Evolutionary conservation across 805 yeast species (phyloP).

Genomic region (Monosporozyma aquatica): DNA sequence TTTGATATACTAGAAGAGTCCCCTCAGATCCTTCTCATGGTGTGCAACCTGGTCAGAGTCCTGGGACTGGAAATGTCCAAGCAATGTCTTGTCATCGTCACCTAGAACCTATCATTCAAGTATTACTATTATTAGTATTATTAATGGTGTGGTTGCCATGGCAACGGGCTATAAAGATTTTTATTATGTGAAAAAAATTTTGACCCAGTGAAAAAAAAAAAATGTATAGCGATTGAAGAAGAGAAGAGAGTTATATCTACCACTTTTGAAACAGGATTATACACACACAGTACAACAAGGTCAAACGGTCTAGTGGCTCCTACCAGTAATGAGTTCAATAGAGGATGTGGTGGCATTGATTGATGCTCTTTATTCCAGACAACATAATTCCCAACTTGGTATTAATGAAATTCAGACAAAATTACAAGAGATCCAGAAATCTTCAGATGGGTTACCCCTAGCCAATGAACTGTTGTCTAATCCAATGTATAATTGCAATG

Average conservation of each 20-base stretch:
- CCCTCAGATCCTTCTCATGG: constrained; percentile 17
- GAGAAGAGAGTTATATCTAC: too few relatives aligned
- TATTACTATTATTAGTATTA: neutral
- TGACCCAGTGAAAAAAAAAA: neutral
- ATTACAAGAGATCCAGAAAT: constrained; percentile 26
- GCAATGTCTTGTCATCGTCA: constrained; percentile 20
- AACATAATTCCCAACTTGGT: constrained; percentile 1
- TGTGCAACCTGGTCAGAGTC: constrained; percentile 37
- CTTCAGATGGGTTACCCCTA: constrained; percentile 21
- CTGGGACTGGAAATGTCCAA: constrained; percentile 35
- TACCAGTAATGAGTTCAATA: constrained; percentile 10
- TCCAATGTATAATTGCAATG: constrained; percentile 18
- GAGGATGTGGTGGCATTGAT: constrained; percentile 17
- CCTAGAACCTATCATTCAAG: neutral
- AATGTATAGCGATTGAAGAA: neutral
- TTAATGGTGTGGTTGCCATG: too few relatives aligned
- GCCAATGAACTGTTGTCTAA: constrained; percentile 22
- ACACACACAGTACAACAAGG: too few relatives aligned
- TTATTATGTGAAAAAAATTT: neutral
- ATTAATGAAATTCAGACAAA: constrained; percentile 26
- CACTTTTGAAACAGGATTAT: too few relatives aligned
- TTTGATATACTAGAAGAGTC: constrained; percentile 18
- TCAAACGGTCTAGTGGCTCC: too few relatives aligned
- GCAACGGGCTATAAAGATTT: too few relatives aligned
- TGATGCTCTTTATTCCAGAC: constrained; percentile 14